A percentile compares a stretch with the other conserved stretches of the same genome.
phyloP scores from a whole-genome alignment of 1,139 yeast species.

The Geotrichum macrosporum region DNA sequence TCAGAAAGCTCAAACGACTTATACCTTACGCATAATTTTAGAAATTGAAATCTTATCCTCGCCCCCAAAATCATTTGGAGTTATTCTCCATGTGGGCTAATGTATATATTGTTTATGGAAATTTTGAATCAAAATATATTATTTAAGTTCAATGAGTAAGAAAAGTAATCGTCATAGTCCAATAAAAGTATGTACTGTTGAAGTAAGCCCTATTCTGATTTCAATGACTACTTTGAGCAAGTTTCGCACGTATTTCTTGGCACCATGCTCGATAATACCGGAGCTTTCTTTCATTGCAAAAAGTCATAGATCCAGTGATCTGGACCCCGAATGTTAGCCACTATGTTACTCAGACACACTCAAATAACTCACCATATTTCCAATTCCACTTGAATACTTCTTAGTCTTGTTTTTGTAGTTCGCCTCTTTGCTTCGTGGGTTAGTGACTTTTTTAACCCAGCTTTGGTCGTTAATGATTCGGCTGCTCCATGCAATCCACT shows the following conservation, averaged over 20 bases:
- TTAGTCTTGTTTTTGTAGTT: conserved; percentile 22
- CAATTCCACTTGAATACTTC: conserved; percentile 31
- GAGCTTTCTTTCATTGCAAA: conserved; percentile 24
- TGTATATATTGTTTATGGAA: background rate
- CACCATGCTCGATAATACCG: conserved; percentile 29
- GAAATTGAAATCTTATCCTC: too few species aligned
- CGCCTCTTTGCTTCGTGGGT: conserved; percentile 25
- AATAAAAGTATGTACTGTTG: too few species aligned
- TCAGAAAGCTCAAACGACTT: conserved; percentile 50
- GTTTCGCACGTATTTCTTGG: background rate
- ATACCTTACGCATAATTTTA: conserved; percentile 38
- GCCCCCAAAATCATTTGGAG: too few species aligned
- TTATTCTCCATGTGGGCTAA: too few species aligned
- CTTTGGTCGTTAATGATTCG: conserved; percentile 37
- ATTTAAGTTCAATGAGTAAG: too few species aligned
- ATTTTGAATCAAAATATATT: too few species aligned
- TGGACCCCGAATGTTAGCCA: background rate
- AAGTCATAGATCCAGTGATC: conserved; percentile 21
- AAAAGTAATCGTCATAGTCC: too few species aligned
- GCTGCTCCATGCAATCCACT: conserved; percentile 37
- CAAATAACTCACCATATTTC: conserved; percentile 31
- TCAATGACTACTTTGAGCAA: too few species aligned
- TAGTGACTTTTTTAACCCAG: conserved; percentile 36
- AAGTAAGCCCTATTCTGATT: too few species aligned
- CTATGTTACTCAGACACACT: background rate